phyloP scores from a whole-genome alignment of 805 yeast species.

The Kurtzmaniella fragi region DNA sequence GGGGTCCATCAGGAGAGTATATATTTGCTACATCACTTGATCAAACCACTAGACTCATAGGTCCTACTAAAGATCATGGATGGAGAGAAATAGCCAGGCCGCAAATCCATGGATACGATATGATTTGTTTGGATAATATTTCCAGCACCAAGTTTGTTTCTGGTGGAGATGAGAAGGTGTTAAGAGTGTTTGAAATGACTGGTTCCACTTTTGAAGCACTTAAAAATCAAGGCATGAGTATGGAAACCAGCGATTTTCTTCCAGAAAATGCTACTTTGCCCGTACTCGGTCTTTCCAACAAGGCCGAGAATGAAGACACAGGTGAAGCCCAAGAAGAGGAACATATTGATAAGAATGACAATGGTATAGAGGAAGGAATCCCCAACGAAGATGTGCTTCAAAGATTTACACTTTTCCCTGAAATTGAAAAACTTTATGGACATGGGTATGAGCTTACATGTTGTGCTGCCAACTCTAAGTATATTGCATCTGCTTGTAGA shows the following conservation, averaged over 20 bases:
- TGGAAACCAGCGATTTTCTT: conserved; percentile 27
- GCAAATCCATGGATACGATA: conserved; percentile 97
- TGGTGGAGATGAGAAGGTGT: conserved; percentile 93
- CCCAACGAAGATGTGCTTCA: conserved; percentile 92
- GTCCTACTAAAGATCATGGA: conserved; percentile 26
- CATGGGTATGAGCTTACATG: conserved; percentile 94
- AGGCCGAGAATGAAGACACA: conserved; percentile 57
- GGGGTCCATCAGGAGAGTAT: conserved; percentile 66
- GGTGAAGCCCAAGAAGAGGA: conserved; percentile 25
- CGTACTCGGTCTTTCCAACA: conserved; percentile 88
- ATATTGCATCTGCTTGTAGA: conserved; percentile 86
- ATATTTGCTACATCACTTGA: conserved; percentile 78
- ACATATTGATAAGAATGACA: conserved; percentile 19
- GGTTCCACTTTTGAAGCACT: conserved; percentile 65
- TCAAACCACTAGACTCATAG: conserved; percentile 85
- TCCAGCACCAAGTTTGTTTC: conserved; percentile 66
- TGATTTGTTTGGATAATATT: conserved; percentile 72
- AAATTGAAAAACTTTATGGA: conserved; percentile 89
- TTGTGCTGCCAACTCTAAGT: conserved; percentile 63
- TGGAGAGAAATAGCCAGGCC: conserved; percentile 97
- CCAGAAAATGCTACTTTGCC: conserved; percentile 90
- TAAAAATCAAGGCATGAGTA: conserved; percentile 41
- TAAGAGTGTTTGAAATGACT: conserved; percentile 88
- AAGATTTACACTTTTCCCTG: conserved; percentile 92
- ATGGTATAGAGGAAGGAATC: conserved; percentile 30